These are phyloP conservation scores for Alternaria viburni DNA, from an alignment of 2,329 filamentous ascomycete genomes.

Conservation along the genomic window DNA sequence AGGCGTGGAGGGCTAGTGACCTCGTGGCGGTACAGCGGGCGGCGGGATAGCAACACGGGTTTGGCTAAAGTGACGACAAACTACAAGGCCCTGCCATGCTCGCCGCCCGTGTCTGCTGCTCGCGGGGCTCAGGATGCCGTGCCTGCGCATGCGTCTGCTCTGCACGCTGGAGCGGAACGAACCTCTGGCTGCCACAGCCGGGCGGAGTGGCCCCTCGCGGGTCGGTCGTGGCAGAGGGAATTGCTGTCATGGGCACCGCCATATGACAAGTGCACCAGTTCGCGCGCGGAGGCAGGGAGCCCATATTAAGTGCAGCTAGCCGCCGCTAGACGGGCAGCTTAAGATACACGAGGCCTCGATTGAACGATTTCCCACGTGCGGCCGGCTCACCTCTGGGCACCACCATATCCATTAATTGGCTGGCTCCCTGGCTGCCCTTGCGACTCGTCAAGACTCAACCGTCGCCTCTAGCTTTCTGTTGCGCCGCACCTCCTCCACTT, in stretches of 20 bases:
- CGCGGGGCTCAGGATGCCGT: not conserved
- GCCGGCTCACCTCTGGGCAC: slow-evolving; percentile 33
- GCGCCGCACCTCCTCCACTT: slow-evolving; percentile 26
- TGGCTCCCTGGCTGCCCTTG: slow-evolving; percentile 25
- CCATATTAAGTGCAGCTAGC: slow-evolving; percentile 45
- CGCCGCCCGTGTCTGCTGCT: slow-evolving; percentile 12
- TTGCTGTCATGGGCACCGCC: slow-evolving; percentile 13
- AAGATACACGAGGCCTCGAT: slow-evolving; percentile 49
- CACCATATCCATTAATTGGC: slow-evolving; percentile 39
- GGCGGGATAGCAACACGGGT: slow-evolving; percentile 21
- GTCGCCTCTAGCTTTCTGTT: slow-evolving; percentile 26
- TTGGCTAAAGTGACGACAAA: slow-evolving; percentile 25
- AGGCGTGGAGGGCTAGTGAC: slow-evolving; percentile 21
- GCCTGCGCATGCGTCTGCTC: slow-evolving; percentile 6
- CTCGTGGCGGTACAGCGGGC: slow-evolving; percentile 39
- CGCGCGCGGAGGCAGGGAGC: slow-evolving; percentile 28
- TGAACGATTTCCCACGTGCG: slow-evolving; percentile 49
- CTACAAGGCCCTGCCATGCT: slow-evolving; percentile 8
- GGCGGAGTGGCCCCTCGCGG: not conserved
- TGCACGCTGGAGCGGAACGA: slow-evolving; percentile 7
- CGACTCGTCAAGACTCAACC: slow-evolving; percentile 11
- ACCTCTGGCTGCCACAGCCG: not conserved
- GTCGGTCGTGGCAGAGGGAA: not conserved
- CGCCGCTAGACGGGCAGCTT: slow-evolving; percentile 42
- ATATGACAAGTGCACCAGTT: slow-evolving; percentile 27